Evolutionary conservation across 176 grass and related monocot species (phyloP).

Genomic region (Triticum monococcum): DNA sequence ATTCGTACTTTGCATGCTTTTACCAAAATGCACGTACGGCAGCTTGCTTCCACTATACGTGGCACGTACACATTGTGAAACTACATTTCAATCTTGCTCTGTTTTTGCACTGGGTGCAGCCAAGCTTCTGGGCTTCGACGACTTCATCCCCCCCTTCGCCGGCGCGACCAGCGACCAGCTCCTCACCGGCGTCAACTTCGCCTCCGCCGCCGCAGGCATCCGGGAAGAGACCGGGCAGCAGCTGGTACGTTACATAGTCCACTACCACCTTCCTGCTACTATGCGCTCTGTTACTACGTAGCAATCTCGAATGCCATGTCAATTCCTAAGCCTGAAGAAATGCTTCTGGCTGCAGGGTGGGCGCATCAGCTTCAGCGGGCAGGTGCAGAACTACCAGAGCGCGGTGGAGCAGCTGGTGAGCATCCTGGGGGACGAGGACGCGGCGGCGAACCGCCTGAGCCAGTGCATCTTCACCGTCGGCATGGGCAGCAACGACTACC

Average conservation of each 20-base stretch:
- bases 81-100: neutral
- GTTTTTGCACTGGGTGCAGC: conserved; percentile 29
- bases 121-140: conserved; percentile 67
- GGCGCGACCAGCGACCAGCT: conserved; percentile 54
- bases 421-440: conserved; percentile 61
- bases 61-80: too few relatives aligned
- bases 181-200: conserved; percentile 78
- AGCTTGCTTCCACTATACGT: neutral
- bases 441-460: conserved; percentile 69
- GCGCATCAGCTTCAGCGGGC: conserved; percentile 58
- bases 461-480: conserved; percentile 86
- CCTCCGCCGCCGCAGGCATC: conserved; percentile 83
- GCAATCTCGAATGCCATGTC: too few relatives aligned
- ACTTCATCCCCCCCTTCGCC: conserved; percentile 74
- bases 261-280: neutral
- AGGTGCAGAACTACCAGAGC: conserved; percentile 75
- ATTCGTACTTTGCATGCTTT: too few relatives aligned
- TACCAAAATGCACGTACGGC: neutral
- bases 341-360: conserved; percentile 20
- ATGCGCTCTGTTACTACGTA: neutral
- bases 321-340: too few relatives aligned
- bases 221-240: conserved; percentile 85
- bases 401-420: conserved; percentile 63
- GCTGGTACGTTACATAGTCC: conserved; percentile 14
- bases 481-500: conserved; percentile 97